Evolutionary conservation across 306 rosid species (phyloP).

Genomic region (Albizia julibrissin): DNA sequence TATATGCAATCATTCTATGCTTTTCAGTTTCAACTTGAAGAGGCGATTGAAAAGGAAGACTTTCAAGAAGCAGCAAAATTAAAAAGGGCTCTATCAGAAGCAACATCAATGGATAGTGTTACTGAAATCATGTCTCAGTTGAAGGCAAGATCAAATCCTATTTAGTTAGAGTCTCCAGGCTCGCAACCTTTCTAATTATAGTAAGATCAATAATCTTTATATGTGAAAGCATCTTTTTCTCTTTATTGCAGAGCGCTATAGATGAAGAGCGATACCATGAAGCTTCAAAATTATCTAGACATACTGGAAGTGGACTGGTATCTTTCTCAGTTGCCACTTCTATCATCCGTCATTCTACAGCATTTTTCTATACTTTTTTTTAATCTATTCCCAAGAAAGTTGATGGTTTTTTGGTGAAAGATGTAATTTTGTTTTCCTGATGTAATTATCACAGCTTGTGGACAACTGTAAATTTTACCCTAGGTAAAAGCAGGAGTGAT

Average conservation of each 20-base stretch:
- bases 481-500: background rate
- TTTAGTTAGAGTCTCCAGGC: background rate
- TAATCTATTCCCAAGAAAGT: background rate
- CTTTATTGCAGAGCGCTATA: conserved; percentile 67
- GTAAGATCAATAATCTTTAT: conserved; percentile 21
- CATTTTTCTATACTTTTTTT: conserved; percentile 18
- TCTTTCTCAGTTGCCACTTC: conserved; percentile 28
- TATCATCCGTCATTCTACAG: conserved; percentile 16
- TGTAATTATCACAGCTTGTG: background rate
- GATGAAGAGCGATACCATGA: conserved; percentile 92
- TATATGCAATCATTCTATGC: background rate
- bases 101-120: conserved; percentile 83
- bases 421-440: background rate
- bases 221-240: background rate
- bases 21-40: conserved; percentile 92
- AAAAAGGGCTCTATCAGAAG: conserved; percentile 72
- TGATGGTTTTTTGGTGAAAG: background rate
- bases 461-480: background rate
- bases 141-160: conserved; percentile 55
- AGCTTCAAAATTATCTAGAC: conserved; percentile 81
- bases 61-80: conserved; percentile 83
- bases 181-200: background rate
- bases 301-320: conserved; percentile 99
- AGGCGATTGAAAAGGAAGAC: conserved; percentile 92
- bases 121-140: conserved; percentile 80